Percentiles rank a stretch among this genome's conserved stretches.
Conservation (phyloP, 805 yeast genomes). For the Spathaspora arborariae region DNA sequence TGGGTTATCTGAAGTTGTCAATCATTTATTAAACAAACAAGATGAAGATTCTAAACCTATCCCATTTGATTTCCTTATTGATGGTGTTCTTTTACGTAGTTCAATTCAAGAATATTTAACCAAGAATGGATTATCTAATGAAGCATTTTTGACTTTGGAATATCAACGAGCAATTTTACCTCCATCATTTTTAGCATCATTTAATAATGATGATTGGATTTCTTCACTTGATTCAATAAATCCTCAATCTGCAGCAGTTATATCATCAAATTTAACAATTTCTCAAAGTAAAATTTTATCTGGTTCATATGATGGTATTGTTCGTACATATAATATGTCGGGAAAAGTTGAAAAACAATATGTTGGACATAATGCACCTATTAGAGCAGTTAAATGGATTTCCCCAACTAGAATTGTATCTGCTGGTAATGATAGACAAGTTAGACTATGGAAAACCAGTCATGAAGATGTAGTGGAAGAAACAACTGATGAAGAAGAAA, state of each 20-base stretch:
- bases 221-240: slow-evolving; percentile 63
- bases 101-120: slow-evolving; percentile 78
- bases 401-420: slow-evolving; percentile 72
- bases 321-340: slow-evolving; percentile 78
- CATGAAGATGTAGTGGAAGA: slow-evolving; percentile 46
- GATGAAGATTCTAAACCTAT: slow-evolving; percentile 52
- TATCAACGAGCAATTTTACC: slow-evolving; percentile 92
- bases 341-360: slow-evolving; percentile 80
- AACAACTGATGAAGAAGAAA: slow-evolving; percentile 26
- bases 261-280: slow-evolving; percentile 20
- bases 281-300: slow-evolving; percentile 60
- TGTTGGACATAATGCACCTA: slow-evolving; percentile 85
- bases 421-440: slow-evolving; percentile 84
- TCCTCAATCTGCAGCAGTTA: slow-evolving; percentile 22
- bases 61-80: slow-evolving; percentile 90
- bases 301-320: slow-evolving; percentile 94
- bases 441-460: slow-evolving; percentile 80
- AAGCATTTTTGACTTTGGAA: slow-evolving; percentile 74
- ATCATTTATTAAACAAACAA: slow-evolving; percentile 63
- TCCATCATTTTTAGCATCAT: slow-evolving; percentile 87
- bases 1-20: slow-evolving; percentile 93
- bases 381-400: slow-evolving; percentile 78
- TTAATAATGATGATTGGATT: slow-evolving; percentile 93
- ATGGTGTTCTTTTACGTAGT: slow-evolving; percentile 75
- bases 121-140: slow-evolving; percentile 75